These are phyloP conservation scores for Akanthomyces muscarius DNA, from an alignment of 2,329 filamentous ascomycete genomes.

Conservation along the genomic window DNA sequence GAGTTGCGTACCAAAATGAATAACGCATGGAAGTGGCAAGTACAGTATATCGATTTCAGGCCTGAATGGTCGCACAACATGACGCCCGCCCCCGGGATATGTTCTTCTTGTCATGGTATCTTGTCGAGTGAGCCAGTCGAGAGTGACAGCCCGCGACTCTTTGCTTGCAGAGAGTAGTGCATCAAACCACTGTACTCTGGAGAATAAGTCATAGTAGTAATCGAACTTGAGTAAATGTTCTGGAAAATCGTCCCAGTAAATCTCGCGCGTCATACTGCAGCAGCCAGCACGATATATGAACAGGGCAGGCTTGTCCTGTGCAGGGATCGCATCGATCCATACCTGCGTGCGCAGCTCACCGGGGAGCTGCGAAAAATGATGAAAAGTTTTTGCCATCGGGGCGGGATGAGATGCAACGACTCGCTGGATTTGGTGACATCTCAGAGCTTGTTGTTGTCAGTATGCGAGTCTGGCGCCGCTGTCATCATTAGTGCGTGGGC, in stretches of 20 bases:
- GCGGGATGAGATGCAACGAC: too few relatives aligned
- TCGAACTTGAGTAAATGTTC: background rate
- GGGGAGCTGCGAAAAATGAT: background rate
- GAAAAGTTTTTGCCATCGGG: background rate
- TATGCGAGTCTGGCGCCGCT: too few relatives aligned
- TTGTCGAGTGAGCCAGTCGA: background rate
- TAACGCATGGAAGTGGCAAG: background rate
- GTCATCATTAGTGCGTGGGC: too few relatives aligned
- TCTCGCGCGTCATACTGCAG: background rate
- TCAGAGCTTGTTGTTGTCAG: too few relatives aligned
- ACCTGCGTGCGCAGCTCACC: background rate
- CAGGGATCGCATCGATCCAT: background rate
- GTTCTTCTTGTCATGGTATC: background rate
- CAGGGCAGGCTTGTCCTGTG: background rate
- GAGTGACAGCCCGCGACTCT: background rate
- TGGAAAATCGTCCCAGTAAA: background rate
- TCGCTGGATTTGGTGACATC: too few relatives aligned
- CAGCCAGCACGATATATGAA: background rate
- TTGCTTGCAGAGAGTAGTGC: background rate
- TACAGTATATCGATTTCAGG: background rate
- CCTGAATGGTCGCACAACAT: background rate
- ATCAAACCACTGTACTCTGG: background rate
- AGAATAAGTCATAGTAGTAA: background rate
- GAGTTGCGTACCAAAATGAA: background rate
- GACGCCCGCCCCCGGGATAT: background rate